Conservation (phyloP, 2,329 filamentous ascomycete genomes). For the Juglanconis sp. region DNA sequence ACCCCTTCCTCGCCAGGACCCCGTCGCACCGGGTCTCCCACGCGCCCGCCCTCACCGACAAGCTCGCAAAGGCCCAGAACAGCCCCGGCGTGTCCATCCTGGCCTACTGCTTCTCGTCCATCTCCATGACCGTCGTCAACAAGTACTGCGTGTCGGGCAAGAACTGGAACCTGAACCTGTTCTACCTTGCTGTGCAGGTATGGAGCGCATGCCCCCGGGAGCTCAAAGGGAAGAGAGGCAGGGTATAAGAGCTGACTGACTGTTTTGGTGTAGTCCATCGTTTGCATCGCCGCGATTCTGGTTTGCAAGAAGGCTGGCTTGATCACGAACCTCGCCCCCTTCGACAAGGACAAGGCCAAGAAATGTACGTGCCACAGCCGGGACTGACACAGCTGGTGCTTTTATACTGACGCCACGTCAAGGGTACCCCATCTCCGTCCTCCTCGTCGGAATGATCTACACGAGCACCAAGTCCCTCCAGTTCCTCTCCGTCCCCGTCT, state of each 20-base stretch:
- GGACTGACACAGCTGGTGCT: neutral
- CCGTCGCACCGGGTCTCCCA: slow-evolving; percentile 33
- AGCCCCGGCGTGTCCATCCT: slow-evolving; percentile 78
- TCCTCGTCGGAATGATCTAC: slow-evolving; percentile 99
- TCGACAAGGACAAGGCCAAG: slow-evolving; percentile 83
- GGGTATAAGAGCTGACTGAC: slow-evolving; percentile 12
- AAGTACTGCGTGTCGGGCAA: slow-evolving; percentile 94
- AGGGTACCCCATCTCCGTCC: slow-evolving; percentile 96
- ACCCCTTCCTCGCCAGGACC: slow-evolving; percentile 46
- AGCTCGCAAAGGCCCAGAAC: slow-evolving; percentile 59
- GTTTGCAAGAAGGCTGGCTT: slow-evolving; percentile 76
- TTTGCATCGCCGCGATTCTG: slow-evolving; percentile 83
- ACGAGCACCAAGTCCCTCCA: slow-evolving; percentile 94
- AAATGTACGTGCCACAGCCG: slow-evolving; percentile 64
- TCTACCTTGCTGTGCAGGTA: slow-evolving; percentile 91
- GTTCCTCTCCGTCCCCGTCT: slow-evolving; percentile 94
- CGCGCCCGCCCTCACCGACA: slow-evolving; percentile 33
- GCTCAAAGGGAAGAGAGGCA: neutral
- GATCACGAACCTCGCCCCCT: slow-evolving; percentile 77
- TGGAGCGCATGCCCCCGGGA: slow-evolving; percentile 27
- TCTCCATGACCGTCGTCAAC: slow-evolving; percentile 99
- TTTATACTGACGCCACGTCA: slow-evolving; percentile 16
- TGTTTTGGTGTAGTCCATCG: slow-evolving; percentile 62
- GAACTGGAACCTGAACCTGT: slow-evolving; percentile 94
- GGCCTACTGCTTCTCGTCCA: slow-evolving; percentile 92